Percentiles rank a stretch among this genome's conserved stretches.
Evolutionary conservation across 1,284 basidiomycete genomes (phyloP).

Genomic region (Phellinidium pouzarii): DNA sequence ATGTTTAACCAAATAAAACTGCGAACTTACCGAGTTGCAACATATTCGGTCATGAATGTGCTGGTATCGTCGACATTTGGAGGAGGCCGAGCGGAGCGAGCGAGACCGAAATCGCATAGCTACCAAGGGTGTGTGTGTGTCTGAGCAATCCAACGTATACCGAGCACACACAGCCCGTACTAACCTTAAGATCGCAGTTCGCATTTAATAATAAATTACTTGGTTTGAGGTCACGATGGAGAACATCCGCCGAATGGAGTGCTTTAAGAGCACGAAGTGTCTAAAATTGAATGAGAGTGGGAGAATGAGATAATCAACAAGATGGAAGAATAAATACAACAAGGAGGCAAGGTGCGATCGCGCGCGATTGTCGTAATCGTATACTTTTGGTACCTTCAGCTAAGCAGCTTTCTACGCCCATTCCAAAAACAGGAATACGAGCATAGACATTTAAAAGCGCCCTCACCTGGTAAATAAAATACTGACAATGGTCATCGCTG

Average conservation of each 20-base stretch:
- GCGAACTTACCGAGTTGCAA: constrained; percentile 63
- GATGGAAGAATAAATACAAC: constrained; percentile 1
- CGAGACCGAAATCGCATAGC: constrained; percentile 92
- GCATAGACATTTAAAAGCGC: neutral
- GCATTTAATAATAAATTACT: constrained; percentile 89
- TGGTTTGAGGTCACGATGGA: constrained; percentile 89
- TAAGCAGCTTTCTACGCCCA: too few relatives aligned
- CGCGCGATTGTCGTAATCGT: neutral
- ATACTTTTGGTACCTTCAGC: too few relatives aligned
- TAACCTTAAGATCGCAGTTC: constrained; percentile 89
- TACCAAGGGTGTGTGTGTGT: constrained; percentile 24
- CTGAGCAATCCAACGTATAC: constrained; percentile 7
- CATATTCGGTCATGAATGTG: constrained; percentile 94
- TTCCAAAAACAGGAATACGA: neutral
- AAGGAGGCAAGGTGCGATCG: neutral
- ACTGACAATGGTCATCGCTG: constrained; percentile 88
- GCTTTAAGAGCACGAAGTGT: constrained; percentile 89
- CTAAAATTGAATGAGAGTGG: constrained; percentile 30
- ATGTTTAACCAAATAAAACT: neutral
- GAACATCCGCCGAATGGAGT: constrained; percentile 84
- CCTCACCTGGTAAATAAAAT: constrained; percentile 87
- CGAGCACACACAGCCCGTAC: constrained; percentile 18
- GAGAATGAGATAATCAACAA: neutral
- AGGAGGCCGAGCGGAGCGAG: constrained; percentile 74
- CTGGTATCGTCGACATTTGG: constrained; percentile 78